Evolutionary conservation across 192 early-diverging fungal genomes (phyloP).

Genomic region (Coemansia sp.): DNA sequence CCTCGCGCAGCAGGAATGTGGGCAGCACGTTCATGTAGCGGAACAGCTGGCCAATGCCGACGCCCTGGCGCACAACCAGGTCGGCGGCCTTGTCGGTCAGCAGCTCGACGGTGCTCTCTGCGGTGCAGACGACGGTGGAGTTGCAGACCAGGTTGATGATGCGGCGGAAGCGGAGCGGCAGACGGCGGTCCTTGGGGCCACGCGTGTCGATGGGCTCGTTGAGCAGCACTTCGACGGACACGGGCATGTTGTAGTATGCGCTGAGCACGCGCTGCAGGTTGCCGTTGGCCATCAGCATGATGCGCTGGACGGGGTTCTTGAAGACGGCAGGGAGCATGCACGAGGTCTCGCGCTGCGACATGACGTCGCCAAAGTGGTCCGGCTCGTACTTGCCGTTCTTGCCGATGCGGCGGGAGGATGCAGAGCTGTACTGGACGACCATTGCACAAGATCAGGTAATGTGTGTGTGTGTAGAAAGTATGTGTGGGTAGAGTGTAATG

Average conservation of each 20-base stretch:
- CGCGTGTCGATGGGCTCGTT: conserved; percentile 31
- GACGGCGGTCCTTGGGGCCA: conserved; percentile 5
- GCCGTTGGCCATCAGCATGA: conserved; percentile 55
- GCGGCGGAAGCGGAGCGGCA: conserved; percentile 44
- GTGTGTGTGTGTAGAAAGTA: conserved; percentile 2
- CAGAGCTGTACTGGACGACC: conserved; percentile 40
- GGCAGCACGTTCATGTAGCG: conserved; percentile 52
- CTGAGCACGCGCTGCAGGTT: conserved; percentile 54
- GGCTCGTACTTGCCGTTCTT: conserved; percentile 37
- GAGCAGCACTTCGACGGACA: conserved; percentile 43
- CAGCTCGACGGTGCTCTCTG: conserved; percentile 44
- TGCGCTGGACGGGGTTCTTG: conserved; percentile 50
- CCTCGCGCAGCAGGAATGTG: conserved; percentile 40
- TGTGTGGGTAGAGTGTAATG: neutral
- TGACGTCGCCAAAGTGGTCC: conserved; percentile 53
- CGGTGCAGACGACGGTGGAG: conserved; percentile 38
- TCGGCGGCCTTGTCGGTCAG: conserved; percentile 38
- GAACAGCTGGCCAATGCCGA: conserved; percentile 55
- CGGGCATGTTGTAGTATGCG: conserved; percentile 54
- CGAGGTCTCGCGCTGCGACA: conserved; percentile 50
- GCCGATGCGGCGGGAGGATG: conserved; percentile 7
- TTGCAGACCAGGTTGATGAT: conserved; percentile 52
- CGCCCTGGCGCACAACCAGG: conserved; percentile 46
- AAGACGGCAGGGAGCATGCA: conserved; percentile 50
- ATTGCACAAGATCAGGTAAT: conserved; percentile 3